phyloP scores from a whole-genome alignment of 176 grass and related monocot species.

The Eleusine indica region DNA sequence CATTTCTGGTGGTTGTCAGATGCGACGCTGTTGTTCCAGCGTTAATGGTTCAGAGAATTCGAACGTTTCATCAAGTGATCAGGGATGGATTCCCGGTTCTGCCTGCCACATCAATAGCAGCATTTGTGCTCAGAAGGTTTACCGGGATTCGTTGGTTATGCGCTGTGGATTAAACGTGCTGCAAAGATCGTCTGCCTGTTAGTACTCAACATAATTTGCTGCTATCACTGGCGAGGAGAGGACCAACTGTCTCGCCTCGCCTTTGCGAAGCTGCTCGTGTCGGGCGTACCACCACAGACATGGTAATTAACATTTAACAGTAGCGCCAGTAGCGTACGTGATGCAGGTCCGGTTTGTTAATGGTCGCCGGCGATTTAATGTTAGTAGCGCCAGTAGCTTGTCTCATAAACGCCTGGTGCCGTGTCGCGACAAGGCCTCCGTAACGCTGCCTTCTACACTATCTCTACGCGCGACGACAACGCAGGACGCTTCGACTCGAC shows the following conservation, averaged over 20 bases:
- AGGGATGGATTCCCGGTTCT: too few species aligned
- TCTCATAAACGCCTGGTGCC: not conserved
- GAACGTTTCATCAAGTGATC: not conserved
- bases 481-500: not conserved
- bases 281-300: too few species aligned
- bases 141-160: not conserved
- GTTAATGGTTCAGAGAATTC: not conserved
- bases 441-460: not conserved
- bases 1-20: not conserved
- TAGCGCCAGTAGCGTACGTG: too few species aligned
- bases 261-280: too few species aligned
- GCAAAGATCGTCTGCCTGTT: too few species aligned
- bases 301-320: not conserved
- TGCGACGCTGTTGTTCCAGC: not conserved
- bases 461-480: not conserved
- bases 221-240: too few species aligned
- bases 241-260: too few species aligned
- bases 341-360: not conserved
- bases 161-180: too few species aligned
- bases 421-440: not conserved
- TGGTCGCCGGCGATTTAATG: not conserved
- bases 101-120: not conserved
- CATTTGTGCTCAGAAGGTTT: not conserved
- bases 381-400: not conserved
- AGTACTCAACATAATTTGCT: too few species aligned